A percentile compares a stretch with the other conserved stretches of the same genome.
These are phyloP conservation scores for Primulina huaijiensis DNA, from an alignment of 257 asterid species.

Conservation along the genomic window DNA sequence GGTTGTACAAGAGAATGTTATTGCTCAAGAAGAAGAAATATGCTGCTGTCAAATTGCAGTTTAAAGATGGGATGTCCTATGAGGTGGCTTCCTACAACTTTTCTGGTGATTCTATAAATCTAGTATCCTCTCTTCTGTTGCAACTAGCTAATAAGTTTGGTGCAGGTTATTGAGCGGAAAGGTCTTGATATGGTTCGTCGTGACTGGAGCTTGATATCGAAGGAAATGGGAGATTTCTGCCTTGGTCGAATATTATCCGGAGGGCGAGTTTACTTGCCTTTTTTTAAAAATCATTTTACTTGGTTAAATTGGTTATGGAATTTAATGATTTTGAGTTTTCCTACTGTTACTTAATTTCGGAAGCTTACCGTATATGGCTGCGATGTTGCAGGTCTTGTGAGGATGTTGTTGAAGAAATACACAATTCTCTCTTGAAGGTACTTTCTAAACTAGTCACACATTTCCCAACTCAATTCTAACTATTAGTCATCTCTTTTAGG, in stretches of 20 bases:
- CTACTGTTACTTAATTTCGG: slow-evolving; percentile 6
- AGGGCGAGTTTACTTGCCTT: slow-evolving; percentile 48
- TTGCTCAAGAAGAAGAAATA: slow-evolving; percentile 97
- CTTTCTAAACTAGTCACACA: slow-evolving; percentile 18
- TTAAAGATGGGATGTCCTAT: slow-evolving; percentile 63
- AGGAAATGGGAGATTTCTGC: slow-evolving; percentile 94
- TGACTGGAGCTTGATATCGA: slow-evolving; percentile 98
- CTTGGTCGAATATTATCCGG: slow-evolving; percentile 88
- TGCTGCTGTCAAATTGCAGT: slow-evolving; percentile 90
- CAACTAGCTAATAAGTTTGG: slow-evolving; percentile 16
- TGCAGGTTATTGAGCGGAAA: slow-evolving; percentile 82
- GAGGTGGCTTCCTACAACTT: slow-evolving; percentile 53
- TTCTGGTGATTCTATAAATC: slow-evolving; percentile 23
- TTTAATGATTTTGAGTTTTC: background rate
- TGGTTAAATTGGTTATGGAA: background rate
- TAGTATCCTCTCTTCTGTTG: slow-evolving; percentile 19
- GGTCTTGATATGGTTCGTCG: slow-evolving; percentile 99
- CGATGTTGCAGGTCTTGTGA: slow-evolving; percentile 76
- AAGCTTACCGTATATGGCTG: slow-evolving; percentile 22
- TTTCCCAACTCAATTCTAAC: slow-evolving; percentile 17
- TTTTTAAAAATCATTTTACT: slow-evolving; percentile 6
- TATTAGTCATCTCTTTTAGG: slow-evolving; percentile 13
- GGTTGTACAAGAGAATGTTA: slow-evolving; percentile 92
- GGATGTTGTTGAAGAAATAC: slow-evolving; percentile 89
- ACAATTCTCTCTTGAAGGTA: slow-evolving; percentile 82